Evolutionary conservation across 495 filamentous ascomycete genomes (phyloP).

Genomic region (Rusavskia elegans): DNA sequence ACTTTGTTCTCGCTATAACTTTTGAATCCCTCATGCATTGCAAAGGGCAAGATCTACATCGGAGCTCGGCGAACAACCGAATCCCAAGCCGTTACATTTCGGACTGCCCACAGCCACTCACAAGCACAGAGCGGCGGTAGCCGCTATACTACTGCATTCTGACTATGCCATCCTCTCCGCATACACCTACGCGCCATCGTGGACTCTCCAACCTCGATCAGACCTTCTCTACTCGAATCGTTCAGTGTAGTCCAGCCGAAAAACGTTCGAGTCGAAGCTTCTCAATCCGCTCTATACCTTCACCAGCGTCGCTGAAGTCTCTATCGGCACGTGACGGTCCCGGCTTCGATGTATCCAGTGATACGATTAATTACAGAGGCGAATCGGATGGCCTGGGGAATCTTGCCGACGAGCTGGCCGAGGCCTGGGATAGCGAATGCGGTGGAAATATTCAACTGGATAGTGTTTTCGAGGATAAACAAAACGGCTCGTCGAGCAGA

Average conservation of each 20-base stretch:
- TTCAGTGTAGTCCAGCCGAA: constrained; percentile 15
- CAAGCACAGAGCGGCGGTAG: no score
- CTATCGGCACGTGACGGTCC: background rate
- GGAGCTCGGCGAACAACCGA: no score
- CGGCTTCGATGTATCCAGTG: background rate
- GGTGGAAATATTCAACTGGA: background rate
- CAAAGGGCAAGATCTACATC: no score
- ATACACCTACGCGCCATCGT: constrained; percentile 49
- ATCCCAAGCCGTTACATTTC: background rate
- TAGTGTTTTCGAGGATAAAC: constrained; percentile 25
- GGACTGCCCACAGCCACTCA: background rate
- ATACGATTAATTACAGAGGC: background rate
- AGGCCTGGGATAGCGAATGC: constrained; percentile 38
- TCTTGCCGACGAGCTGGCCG: constrained; percentile 64
- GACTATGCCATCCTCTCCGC: constrained; percentile 43
- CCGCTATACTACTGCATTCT: no score
- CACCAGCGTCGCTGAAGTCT: constrained; percentile 5
- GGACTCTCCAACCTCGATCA: constrained; percentile 46
- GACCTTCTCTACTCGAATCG: constrained; percentile 24
- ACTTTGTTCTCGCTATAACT: no score
- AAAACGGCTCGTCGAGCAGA: constrained; percentile 4
- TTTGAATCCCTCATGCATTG: no score
- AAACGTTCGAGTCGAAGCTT: background rate
- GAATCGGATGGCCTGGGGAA: constrained; percentile 53
- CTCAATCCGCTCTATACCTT: constrained; percentile 1